Evolutionary conservation across 495 filamentous ascomycete genomes (phyloP), one percentile per base, ranked within the genome.

Genomic region (Trypethelium eluteriae): DNA sequence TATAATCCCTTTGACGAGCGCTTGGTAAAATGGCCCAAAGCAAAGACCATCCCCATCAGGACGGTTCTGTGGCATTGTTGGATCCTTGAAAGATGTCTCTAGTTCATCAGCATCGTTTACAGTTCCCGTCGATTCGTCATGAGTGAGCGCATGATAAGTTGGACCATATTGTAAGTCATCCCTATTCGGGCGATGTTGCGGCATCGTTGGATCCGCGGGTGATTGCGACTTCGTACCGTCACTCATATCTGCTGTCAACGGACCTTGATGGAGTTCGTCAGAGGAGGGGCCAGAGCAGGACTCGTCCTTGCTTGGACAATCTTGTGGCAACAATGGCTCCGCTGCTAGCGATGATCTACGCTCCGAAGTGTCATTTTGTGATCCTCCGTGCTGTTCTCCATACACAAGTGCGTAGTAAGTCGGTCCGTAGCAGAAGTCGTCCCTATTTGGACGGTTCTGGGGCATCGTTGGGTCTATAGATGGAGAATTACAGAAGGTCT

Each of bases 401-500:
- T 25, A 25, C 25, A 25, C 25, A 25, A 25, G 25, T 25, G 25
- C 25, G 25, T 46, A 46, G 16, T 46, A 46, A 46, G 41, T 46
- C 16, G 41, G 41, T 46, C 41, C 41, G 16, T 46, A 46, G 41
- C 41, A 46, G 41, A 46, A 46, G 41, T 46, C 41, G 16, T 46
- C 41, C 41, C 41, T 7, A 16, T 46, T 16, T 9, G 41, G 41
- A 9, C 41, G 41, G 16, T 46, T 46, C 16, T 46, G 41, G 9
- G 41, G 41, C 49, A 53, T 14, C 16, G 49, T 53, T 25, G n/a
- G 49, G 18, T 53, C 49, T 18, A 1, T 53, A 14, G 53, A 59
- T 59, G 53, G 53, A 36, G 53, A 36, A 14, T 59, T 59, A 36
- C 32, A 59, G 53, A 59, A 59, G 36, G 32, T 59, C 7, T 7